phyloP scores from a whole-genome alignment of 2,329 filamentous ascomycete genomes.

The Clonostachys sp. region DNA sequence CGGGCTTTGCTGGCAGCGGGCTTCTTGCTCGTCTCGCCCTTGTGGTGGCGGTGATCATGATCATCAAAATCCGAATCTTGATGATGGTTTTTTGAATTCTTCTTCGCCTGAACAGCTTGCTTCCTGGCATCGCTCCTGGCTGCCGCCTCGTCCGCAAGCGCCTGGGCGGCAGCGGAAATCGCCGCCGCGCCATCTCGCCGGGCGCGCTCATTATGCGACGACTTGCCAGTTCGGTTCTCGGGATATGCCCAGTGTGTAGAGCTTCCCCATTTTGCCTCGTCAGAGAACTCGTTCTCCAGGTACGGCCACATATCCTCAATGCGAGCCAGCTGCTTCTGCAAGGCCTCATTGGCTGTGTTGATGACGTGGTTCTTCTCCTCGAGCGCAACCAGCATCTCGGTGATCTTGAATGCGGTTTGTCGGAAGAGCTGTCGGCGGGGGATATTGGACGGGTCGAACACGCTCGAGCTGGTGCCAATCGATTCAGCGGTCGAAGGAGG shows the following conservation, averaged over 20 bases:
- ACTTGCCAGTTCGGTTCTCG: slow-evolving; percentile 66
- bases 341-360: slow-evolving; percentile 83
- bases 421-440: slow-evolving; percentile 71
- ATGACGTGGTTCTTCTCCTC: slow-evolving; percentile 99
- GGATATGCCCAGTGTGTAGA: slow-evolving; percentile 93
- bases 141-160: slow-evolving; percentile 78
- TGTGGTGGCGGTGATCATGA: slow-evolving; percentile 38
- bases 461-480: slow-evolving; percentile 30
- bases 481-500: slow-evolving; percentile 37
- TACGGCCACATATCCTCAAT: slow-evolving; percentile 85
- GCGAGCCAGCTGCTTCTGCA: slow-evolving; percentile 78
- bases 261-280: slow-evolving; percentile 91
- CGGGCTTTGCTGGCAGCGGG: slow-evolving; percentile 56
- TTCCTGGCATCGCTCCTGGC: slow-evolving; percentile 80
- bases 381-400: slow-evolving; percentile 81
- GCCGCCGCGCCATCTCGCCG: slow-evolving; percentile 74
- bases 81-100: slow-evolving; percentile 55
- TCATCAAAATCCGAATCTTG: slow-evolving; percentile 81
- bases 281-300: slow-evolving; percentile 84
- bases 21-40: slow-evolving; percentile 55
- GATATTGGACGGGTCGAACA: slow-evolving; percentile 54
- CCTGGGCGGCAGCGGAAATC: slow-evolving; percentile 71
- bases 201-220: slow-evolving; percentile 67
- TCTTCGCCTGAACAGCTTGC: slow-evolving; percentile 74
- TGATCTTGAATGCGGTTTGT: slow-evolving; percentile 72